Evolutionary conservation across 192 early-diverging fungal species (phyloP).

Genomic region (Coemansia erecta): DNA sequence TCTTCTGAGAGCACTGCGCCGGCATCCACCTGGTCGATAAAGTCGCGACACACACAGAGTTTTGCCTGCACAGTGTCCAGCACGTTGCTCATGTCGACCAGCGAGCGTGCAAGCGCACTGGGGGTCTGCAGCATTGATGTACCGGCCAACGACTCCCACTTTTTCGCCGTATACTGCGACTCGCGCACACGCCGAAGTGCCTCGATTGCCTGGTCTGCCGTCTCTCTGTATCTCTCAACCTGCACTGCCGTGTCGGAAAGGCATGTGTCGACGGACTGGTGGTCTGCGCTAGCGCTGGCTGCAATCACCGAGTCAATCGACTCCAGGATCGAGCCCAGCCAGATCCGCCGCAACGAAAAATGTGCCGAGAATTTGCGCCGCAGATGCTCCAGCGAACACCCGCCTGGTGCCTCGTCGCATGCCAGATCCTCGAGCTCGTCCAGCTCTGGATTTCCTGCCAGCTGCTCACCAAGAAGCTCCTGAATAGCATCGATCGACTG

Average conservation of each 20-base stretch:
- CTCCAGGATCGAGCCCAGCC: constrained; percentile 18
- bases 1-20: constrained; percentile 7
- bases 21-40: constrained; percentile 2
- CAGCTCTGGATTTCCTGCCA: not conserved
- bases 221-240: not conserved
- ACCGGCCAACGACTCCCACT: constrained; percentile 24
- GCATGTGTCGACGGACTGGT: too few relatives aligned
- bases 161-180: constrained; percentile 20
- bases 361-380: constrained; percentile 11
- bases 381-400: constrained; percentile 11
- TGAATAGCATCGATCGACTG: not conserved
- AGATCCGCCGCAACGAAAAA: constrained; percentile 31
- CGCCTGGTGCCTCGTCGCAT: too few relatives aligned
- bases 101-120: constrained; percentile 14
- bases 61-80: constrained; percentile 29
- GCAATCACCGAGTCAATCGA: not conserved
- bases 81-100: constrained; percentile 18
- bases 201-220: not conserved
- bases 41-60: constrained; percentile 23
- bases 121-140: not conserved
- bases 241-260: too few relatives aligned
- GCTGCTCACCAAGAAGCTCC: not conserved
- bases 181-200: constrained; percentile 13
- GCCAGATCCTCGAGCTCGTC: not conserved
- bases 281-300: not conserved